Percentiles rank a stretch among this genome's conserved stretches.
phyloP scores from a whole-genome alignment of 1,139 yeast species.

The Groenewaldozyma sp. region DNA sequence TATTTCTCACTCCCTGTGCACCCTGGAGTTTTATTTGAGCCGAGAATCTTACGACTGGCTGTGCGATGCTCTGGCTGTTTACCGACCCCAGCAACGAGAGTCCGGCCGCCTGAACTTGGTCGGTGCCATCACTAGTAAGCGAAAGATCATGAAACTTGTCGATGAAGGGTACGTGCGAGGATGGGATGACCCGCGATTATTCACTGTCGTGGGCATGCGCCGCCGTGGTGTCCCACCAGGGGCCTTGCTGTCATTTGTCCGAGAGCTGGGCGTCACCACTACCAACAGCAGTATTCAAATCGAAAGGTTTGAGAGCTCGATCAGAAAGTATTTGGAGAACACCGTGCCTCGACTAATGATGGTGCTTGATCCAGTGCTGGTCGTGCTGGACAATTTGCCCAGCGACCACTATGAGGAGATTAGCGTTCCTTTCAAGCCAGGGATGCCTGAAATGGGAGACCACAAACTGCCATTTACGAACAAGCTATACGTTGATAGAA shows the following conservation, averaged over 20 bases:
- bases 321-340: conserved; percentile 79
- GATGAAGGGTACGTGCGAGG: conserved; percentile 75
- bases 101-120: conserved; percentile 93
- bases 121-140: conserved; percentile 88
- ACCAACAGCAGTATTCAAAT: conserved; percentile 86
- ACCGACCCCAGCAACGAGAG: conserved; percentile 97
- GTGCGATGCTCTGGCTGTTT: conserved; percentile 89
- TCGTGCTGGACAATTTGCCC: conserved; percentile 71
- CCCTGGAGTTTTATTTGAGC: conserved; percentile 85
- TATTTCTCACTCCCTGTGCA: conserved; percentile 89
- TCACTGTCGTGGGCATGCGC: conserved; percentile 86
- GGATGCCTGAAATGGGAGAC: conserved; percentile 60
- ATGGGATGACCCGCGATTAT: conserved; percentile 98
- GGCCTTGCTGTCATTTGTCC: conserved; percentile 84
- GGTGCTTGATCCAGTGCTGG: conserved; percentile 77
- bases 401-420: conserved; percentile 64
- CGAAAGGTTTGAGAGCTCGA: conserved; percentile 79
- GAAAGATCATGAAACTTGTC: conserved; percentile 91
- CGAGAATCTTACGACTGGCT: conserved; percentile 98
- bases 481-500: conserved; percentile 69
- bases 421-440: conserved; percentile 85
- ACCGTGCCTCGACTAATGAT: conserved; percentile 94
- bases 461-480: conserved; percentile 74
- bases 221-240: conserved; percentile 99
- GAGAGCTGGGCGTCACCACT: conserved; percentile 95